phyloP scores from a whole-genome alignment of 192 early-diverging fungal species.

The Geranomyces variabilis region DNA sequence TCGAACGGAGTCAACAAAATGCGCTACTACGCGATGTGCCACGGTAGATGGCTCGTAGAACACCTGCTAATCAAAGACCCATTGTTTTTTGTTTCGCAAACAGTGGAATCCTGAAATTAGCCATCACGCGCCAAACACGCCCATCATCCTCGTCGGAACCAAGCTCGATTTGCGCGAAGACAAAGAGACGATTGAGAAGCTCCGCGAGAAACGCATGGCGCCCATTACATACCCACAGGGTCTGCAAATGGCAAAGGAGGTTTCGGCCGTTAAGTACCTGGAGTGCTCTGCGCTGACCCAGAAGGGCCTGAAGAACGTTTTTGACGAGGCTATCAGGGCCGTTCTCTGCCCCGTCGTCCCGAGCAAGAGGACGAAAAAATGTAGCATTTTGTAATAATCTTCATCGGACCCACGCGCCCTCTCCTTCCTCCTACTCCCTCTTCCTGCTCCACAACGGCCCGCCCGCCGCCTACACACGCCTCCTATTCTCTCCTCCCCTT shows the following conservation, averaged over 20 bases:
- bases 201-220: constrained; percentile 81
- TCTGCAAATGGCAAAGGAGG: constrained; percentile 84
- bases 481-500: neutral
- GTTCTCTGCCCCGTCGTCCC: constrained; percentile 76
- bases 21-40: no score
- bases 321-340: constrained; percentile 97
- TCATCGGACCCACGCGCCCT: no score
- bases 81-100: neutral
- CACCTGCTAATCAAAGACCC: no score
- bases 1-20: no score
- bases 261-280: constrained; percentile 88
- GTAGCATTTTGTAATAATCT: constrained; percentile 67
- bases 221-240: constrained; percentile 91
- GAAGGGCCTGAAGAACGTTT: constrained; percentile 97
- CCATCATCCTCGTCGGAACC: constrained; percentile 92
- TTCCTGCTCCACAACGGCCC: no score
- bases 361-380: constrained; percentile 70
- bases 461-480: no score
- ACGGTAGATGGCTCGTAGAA: no score
- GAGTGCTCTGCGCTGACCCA: constrained; percentile 98
- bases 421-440: no score
- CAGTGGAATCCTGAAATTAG: constrained; percentile 95
- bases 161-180: constrained; percentile 98
- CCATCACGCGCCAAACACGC: constrained; percentile 94
- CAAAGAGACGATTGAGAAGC: constrained; percentile 83